These are phyloP conservation scores for Tolypocladium guangdongense DNA, from an alignment of 2,329 filamentous ascomycete species.

Conservation along the genomic window DNA sequence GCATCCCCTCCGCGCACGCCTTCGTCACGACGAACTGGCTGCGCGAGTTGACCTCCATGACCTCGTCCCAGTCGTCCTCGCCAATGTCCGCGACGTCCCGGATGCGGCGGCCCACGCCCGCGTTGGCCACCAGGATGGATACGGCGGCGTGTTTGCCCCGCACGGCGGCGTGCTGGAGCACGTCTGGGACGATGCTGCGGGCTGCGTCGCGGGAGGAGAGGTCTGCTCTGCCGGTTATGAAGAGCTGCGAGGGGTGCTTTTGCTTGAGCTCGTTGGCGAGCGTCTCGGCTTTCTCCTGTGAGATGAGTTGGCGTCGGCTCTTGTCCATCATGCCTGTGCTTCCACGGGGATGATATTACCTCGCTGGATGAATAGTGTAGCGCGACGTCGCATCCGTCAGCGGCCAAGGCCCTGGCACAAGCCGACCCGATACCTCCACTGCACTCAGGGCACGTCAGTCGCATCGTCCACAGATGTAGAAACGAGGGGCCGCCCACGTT, in stretches of 20 bases:
- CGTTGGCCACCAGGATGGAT: slow-evolving; percentile 21
- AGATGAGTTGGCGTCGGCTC: not conserved
- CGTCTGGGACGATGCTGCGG: slow-evolving; percentile 10
- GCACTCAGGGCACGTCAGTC: not conserved
- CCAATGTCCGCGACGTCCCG: slow-evolving; percentile 19
- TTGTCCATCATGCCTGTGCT: not conserved
- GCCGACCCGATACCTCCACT: slow-evolving; percentile 25
- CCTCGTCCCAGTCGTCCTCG: slow-evolving; percentile 25
- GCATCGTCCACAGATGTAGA: not conserved
- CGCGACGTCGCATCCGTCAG: slow-evolving; percentile 23
- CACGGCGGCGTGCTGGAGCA: slow-evolving; percentile 8
- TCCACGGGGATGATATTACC: slow-evolving; percentile 6
- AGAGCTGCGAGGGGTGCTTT: slow-evolving; percentile 16
- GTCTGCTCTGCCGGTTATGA: slow-evolving; percentile 15
- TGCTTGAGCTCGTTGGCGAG: slow-evolving; percentile 15
- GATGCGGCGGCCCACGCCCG: slow-evolving; percentile 21
- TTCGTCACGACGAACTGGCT: slow-evolving; percentile 24
- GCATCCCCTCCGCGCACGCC: slow-evolving; percentile 19
- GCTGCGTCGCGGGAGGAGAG: slow-evolving; percentile 14
- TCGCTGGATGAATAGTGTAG: slow-evolving; percentile 22
- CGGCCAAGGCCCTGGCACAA: slow-evolving; percentile 19
- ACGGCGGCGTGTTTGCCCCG: slow-evolving; percentile 14
- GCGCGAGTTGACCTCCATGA: slow-evolving; percentile 22
- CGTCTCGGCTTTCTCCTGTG: slow-evolving; percentile 18
- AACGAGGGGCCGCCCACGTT: slow-evolving; percentile 11